Evolutionary conservation across 257 asterid genomes (phyloP).

Genomic region (Hygrophila difformis): DNA sequence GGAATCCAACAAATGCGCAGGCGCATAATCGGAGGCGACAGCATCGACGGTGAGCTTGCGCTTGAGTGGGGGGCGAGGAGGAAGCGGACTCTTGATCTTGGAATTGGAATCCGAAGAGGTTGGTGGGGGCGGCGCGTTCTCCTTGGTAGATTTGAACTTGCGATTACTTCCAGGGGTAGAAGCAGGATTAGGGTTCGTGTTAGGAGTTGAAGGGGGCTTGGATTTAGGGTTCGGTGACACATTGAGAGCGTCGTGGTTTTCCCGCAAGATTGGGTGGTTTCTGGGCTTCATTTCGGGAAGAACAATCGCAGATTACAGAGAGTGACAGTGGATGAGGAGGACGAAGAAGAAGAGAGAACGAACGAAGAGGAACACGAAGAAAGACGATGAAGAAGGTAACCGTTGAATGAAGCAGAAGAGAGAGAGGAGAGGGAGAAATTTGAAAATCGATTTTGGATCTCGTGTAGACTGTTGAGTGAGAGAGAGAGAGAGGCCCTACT

Average conservation of each 20-base stretch:
- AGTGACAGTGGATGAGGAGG: no score
- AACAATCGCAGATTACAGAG: no score
- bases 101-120: conserved; percentile 41
- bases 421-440: no score
- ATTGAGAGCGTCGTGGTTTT: conserved; percentile 28
- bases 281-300: conserved; percentile 33
- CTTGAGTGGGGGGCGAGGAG: conserved; percentile 85
- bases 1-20: conserved; percentile 39
- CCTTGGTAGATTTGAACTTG: conserved; percentile 56
- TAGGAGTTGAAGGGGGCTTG: conserved; percentile 32
- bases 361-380: no score
- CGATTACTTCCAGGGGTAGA: conserved; percentile 30
- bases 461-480: no score
- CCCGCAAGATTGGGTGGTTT: conserved; percentile 30
- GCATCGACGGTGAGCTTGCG: conserved; percentile 74
- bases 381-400: no score
- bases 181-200: conserved; percentile 23
- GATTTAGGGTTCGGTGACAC: conserved; percentile 60
- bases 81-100: conserved; percentile 74
- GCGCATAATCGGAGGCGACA: conserved; percentile 26
- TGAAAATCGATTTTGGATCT: no score
- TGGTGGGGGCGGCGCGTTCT: conserved; percentile 73
- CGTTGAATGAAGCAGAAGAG: no score
- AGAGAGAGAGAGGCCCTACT: no score
- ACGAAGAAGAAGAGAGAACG: no score